Evolutionary conservation across 805 yeast species (phyloP).

Genomic region (Metschnikowia continentalis): DNA sequence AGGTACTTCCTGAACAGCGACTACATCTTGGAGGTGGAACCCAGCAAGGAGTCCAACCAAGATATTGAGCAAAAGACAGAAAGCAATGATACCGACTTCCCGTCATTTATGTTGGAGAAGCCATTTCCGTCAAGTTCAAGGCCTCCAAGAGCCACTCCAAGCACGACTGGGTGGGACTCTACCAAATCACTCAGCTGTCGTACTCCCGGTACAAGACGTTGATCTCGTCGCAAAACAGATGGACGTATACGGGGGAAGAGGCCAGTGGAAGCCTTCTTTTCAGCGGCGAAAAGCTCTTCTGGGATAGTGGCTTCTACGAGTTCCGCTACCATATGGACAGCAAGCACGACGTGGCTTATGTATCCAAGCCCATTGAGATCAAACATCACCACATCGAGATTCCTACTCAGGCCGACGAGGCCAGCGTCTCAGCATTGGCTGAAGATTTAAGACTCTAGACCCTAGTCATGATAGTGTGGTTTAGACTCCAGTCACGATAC

Average conservation of each 20-base stretch:
- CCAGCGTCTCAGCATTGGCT: conserved; percentile 24
- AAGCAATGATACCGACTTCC: conserved; percentile 1
- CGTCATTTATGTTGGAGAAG: conserved; percentile 42
- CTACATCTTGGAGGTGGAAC: conserved; percentile 24
- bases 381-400: conserved; percentile 37
- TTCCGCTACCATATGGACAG: conserved; percentile 65
- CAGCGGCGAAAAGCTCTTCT: conserved; percentile 44
- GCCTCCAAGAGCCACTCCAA: conserved; percentile 46
- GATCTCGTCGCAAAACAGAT: conserved; percentile 61
- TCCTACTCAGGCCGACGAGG: conserved; percentile 28
- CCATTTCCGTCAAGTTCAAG: conserved; percentile 52
- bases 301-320: conserved; percentile 71
- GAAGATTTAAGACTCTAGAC: conserved; percentile 18
- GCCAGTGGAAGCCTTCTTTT: conserved; percentile 48
- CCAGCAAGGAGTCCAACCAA: neutral
- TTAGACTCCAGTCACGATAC: too few relatives aligned
- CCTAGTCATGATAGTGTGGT: too few relatives aligned
- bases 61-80: too few relatives aligned
- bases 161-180: conserved; percentile 76
- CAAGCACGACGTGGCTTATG: conserved; percentile 64
- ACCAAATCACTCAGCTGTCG: conserved; percentile 58
- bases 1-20: conserved; percentile 36
- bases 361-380: conserved; percentile 65
- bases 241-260: conserved; percentile 46
- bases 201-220: conserved; percentile 52